phyloP scores from a whole-genome alignment of 768 basidiomycete species.

The Leccinum incarnatum region DNA sequence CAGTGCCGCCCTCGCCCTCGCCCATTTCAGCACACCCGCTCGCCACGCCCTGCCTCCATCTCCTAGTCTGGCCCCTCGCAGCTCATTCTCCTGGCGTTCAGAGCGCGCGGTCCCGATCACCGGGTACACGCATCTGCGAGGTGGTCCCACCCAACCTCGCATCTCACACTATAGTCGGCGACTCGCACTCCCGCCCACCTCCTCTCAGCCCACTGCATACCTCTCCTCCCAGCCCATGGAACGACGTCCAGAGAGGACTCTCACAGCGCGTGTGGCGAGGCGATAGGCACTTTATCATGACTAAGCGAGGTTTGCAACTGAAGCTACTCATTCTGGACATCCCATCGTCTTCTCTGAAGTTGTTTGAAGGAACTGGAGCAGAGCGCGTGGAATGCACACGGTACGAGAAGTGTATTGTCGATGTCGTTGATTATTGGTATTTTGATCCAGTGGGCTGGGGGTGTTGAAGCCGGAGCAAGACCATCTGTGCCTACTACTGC shows the following conservation, averaged over 20 bases:
- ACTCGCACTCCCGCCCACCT: too few species aligned
- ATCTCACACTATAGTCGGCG: too few species aligned
- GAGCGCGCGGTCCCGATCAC: neutral
- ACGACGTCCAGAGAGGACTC: neutral
- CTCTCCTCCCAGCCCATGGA: neutral
- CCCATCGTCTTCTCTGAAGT: conserved; percentile 13
- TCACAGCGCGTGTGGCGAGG: conserved; percentile 21
- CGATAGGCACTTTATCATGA: conserved; percentile 30
- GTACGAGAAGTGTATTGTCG: conserved; percentile 23
- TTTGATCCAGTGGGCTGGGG: conserved; percentile 28
- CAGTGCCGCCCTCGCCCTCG: neutral
- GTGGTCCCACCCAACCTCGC: neutral
- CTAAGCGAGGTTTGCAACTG: conserved; percentile 31
- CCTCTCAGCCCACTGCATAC: neutral
- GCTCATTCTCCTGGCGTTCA: neutral
- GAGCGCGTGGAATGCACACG: conserved; percentile 11
- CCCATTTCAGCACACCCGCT: neutral
- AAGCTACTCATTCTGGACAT: conserved; percentile 23
- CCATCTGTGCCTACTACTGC: conserved; percentile 29
- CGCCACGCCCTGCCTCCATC: neutral
- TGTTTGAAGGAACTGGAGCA: conserved; percentile 18
- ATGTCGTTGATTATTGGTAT: conserved; percentile 33
- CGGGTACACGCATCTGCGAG: neutral
- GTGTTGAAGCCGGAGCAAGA: conserved; percentile 23
- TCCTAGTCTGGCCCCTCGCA: too few species aligned